Evolutionary conservation across 2,329 filamentous ascomycete species (phyloP), one percentile per base, ranked within the genome.

Genomic region (Pyricularia grisea): DNA sequence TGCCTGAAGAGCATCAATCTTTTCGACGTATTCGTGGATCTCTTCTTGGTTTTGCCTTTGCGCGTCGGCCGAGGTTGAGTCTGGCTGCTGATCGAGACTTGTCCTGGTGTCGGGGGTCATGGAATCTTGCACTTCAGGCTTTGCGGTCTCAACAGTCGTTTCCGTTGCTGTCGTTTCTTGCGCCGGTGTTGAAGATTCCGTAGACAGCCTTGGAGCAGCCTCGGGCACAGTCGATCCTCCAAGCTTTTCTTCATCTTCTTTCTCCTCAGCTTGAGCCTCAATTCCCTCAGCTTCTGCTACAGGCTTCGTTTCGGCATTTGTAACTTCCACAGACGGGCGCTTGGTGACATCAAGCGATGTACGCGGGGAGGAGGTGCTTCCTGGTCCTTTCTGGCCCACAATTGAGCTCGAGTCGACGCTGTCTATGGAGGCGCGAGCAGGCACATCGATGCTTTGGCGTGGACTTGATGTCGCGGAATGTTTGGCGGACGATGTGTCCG

Each of bases 1-100:
- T 7, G 93, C 88, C 77, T 98, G 92, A 1, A 99, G 81, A 4
- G 94, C 91, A 81, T 99, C 95, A 69, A 97, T 95, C 50, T 91
- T 89, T 79, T 99, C 95, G 7, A 94, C 85, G 71, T 97, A 92
- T 66, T 85, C 86, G 74, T 95, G 89, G 60, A 93, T 85, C 76
- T 98, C 95, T 73, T 95, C 92, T 70, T 94, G 90, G 72, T 92
- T 87, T 71, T 88, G 85, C 42, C 68, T 84, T 79, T 74, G 82
- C 75, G 74, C 71, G 17, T 79, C 78, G 60, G 79, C 75, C 33
- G 79, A 70, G 20, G 75, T 72, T 5, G 75, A 77, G 68, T 80
- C 77, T 4, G 81, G 72, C 64, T 81, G 78, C 65, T 74, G 74
- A 20, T n/a, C 67, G 20, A 63, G 67, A 33, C 55, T 36, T 11